Conservation (phyloP, 305 asterid species). For the Solanum hybrid region DNA sequence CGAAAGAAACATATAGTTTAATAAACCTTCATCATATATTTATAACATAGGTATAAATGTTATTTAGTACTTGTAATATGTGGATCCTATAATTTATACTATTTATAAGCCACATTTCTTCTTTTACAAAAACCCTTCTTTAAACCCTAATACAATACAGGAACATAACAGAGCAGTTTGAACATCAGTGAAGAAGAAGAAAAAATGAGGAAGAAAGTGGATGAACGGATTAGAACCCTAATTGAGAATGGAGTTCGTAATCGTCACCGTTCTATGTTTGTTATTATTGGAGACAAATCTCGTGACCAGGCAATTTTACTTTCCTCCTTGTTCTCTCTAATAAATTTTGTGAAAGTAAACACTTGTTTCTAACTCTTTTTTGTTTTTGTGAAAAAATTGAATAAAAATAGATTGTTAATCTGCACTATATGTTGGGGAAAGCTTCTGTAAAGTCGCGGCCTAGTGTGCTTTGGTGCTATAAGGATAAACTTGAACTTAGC, state of each 20-base stretch:
- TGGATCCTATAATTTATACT: no score
- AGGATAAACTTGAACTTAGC: conserved; percentile 88
- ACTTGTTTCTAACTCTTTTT: not conserved
- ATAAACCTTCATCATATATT: not conserved
- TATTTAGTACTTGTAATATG: no score
- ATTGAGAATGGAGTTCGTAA: conserved; percentile 72
- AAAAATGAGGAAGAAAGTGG: conserved; percentile 39
- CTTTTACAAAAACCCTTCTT: not conserved
- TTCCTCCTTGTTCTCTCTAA: not conserved
- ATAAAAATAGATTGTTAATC: conserved; percentile 52
- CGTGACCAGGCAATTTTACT: conserved; percentile 47
- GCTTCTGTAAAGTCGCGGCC: conserved; percentile 61
- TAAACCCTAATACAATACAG: not conserved
- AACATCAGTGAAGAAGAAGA: not conserved
- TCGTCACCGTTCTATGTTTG: conserved; percentile 83
- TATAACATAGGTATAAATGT: no score
- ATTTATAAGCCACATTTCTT: not conserved
- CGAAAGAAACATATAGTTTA: no score
- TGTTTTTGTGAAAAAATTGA: not conserved
- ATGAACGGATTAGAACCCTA: conserved; percentile 64
- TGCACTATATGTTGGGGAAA: conserved; percentile 61
- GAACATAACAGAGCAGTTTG: not conserved
- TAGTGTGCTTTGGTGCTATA: conserved; percentile 84
- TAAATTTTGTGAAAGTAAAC: not conserved
- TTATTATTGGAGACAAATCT: conserved; percentile 85